Base-by-base conservation (phyloP, 2,329 filamentous ascomycete genomes). In the Ascochyta pisi region DNA sequence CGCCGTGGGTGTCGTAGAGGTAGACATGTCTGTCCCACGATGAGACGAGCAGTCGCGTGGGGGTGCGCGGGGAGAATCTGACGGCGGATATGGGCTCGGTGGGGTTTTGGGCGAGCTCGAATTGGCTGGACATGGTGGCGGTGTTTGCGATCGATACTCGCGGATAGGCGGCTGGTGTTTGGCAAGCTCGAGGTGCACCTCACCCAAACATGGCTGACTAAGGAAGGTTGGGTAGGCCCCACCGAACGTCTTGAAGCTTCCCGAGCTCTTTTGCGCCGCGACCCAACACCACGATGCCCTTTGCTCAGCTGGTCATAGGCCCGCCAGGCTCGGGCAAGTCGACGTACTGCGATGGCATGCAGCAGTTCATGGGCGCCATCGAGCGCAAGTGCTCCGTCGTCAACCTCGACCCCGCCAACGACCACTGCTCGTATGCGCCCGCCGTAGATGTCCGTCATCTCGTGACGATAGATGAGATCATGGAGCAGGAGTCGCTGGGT, bases 291-390 rank as follows among this genome's bases (percentile, higher is more conserved):
- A 52, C 44, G n/a, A 84, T 85, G 82, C 83, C 83, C 6, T 85
- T 86, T 56, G 82, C 81, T n/a, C 90, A 96, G 79, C 87, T 97
- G 39, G 87, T 96, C 34, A 87, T 96, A 68, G 95, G 95, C n/a
- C 94, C 93, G 64, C 95, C 95, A 6, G 95, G 95, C 69, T 88
- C 92, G 27, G 95, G 95, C 58, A 99, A 99, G 80, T 97, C 92
- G 63, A 99, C 95, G 7, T 97, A 96, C 76, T 98, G 94, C 82
- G 92, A 98, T 86, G 95, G 95, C 73, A 96, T 99, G 90, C 91
- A 97, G 73, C 95, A 99, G 79, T 99, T 99, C 80, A 89, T 98
- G 83, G 89, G 89, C 63, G 94, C 95, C 61, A 96, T 99, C 73
- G 92, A 93, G 58, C 89, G 95, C 53, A 93, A 96, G 76, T 96